Conservation (phyloP, 2,329 filamentous ascomycete species). For the Didymella segeticola region DNA sequence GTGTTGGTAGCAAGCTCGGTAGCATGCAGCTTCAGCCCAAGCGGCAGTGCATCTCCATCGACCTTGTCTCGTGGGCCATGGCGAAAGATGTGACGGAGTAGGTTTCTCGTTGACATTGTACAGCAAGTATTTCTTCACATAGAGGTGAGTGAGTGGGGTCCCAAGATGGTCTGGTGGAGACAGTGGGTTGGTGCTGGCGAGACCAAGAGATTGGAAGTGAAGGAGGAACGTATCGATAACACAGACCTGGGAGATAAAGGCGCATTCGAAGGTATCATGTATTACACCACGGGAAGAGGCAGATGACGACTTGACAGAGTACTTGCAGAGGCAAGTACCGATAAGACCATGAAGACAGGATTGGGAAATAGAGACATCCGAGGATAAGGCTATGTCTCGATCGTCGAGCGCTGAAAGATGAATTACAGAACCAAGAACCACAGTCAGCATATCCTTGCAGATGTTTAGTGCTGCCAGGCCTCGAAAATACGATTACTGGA, state of each 20-base stretch:
- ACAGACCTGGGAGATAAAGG: background rate
- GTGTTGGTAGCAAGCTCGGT: background rate
- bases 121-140: background rate
- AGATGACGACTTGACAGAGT: background rate
- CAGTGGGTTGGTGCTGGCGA: background rate
- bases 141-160: background rate
- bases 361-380: background rate
- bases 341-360: background rate
- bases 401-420: background rate
- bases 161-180: background rate
- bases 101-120: conserved; percentile 3
- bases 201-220: background rate
- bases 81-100: conserved; percentile 28
- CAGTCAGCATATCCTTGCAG: background rate
- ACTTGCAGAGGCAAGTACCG: background rate
- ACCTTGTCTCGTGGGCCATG: conserved; percentile 7
- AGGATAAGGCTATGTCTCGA: background rate
- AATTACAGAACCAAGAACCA: too few relatives aligned
- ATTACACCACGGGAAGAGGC: background rate
- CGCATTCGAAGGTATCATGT: background rate
- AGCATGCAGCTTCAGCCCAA: background rate
- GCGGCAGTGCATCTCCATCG: background rate
- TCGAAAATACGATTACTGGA: background rate
- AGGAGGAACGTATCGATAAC: background rate
- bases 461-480: background rate